Percentiles rank a stretch among this genome's conserved stretches.
Conservation (phyloP, 2,329 filamentous ascomycete species). For the Teratosphaeria pseudoeucalypti region DNA sequence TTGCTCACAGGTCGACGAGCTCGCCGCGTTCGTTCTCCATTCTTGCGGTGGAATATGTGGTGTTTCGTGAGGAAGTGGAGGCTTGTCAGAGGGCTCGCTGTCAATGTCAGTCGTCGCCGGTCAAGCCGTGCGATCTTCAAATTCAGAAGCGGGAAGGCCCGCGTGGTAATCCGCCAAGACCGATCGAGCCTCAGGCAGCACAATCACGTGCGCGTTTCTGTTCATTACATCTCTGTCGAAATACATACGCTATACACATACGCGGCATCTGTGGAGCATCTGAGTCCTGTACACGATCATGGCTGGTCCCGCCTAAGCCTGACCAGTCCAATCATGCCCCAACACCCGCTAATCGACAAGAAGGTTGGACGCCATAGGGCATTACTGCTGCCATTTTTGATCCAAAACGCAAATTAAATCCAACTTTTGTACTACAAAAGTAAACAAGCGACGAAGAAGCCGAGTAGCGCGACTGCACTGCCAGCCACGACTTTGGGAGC, state of each 20-base stretch:
- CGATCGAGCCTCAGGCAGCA: not conserved
- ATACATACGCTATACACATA: not conserved
- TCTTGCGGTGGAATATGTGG: conserved; percentile 38
- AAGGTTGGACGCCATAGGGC: not conserved
- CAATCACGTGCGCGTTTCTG: not conserved
- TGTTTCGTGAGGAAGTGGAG: conserved; percentile 9
- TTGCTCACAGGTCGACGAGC: conserved; percentile 91
- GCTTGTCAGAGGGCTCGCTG: conserved; percentile 1
- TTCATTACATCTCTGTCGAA: not conserved
- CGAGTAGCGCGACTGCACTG: conserved; percentile 27
- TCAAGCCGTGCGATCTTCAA: not conserved
- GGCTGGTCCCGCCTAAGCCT: no score
- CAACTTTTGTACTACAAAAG: conserved; percentile 16
- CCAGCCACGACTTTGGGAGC: conserved; percentile 24
- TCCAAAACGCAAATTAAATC: not conserved
- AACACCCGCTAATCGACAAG: not conserved
- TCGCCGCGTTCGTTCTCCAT: conserved; percentile 99
- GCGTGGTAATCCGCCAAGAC: not conserved
- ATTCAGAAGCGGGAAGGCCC: not conserved
- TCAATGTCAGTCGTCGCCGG: not conserved
- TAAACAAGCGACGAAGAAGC: conserved; percentile 28
- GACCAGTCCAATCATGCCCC: not conserved
- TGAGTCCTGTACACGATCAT: not conserved
- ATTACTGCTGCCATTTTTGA: not conserved
- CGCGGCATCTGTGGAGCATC: not conserved